phyloP scores from a whole-genome alignment of 306 rosid species.

The Leucaena leucocephala region DNA sequence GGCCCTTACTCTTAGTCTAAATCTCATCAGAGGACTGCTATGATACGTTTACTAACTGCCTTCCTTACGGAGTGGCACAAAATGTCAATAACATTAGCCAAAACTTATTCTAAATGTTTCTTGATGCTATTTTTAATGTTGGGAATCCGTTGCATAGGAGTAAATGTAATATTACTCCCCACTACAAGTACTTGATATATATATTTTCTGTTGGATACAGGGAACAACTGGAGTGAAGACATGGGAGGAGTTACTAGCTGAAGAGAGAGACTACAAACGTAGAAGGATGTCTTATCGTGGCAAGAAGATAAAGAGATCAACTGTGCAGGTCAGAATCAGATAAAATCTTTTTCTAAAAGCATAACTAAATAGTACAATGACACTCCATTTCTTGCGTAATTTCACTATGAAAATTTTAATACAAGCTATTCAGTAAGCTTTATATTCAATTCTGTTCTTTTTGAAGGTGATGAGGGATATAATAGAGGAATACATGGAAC shows the following conservation, averaged over 20 bases:
- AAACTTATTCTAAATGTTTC: conserved; percentile 7
- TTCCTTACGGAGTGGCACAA: not conserved
- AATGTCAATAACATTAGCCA: conserved; percentile 1
- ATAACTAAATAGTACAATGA: not conserved
- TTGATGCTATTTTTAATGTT: conserved; percentile 13
- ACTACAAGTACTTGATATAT: not conserved
- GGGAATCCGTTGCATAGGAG: not conserved
- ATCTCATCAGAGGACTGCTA: not conserved
- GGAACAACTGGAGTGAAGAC: conserved; percentile 68
- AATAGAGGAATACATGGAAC: conserved; percentile 85
- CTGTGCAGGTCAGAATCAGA: conserved; percentile 63
- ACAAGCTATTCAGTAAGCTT: not conserved
- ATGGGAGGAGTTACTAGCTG: conserved; percentile 86
- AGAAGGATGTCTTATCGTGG: conserved; percentile 98
- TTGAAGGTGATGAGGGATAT: conserved; percentile 77
- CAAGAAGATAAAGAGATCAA: conserved; percentile 72
- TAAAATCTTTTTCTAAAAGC: conserved; percentile 28
- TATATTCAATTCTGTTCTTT: conserved; percentile 19
- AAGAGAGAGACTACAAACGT: conserved; percentile 95
- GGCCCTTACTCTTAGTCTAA: conserved; percentile 9
- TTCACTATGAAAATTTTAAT: conserved; percentile 16
- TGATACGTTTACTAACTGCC: not conserved
- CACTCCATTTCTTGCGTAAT: not conserved
- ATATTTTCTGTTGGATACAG: conserved; percentile 46
- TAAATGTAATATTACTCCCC: conserved; percentile 12